phyloP scores from a whole-genome alignment of 1,139 yeast genomes.

The Pneumocystis murina region DNA sequence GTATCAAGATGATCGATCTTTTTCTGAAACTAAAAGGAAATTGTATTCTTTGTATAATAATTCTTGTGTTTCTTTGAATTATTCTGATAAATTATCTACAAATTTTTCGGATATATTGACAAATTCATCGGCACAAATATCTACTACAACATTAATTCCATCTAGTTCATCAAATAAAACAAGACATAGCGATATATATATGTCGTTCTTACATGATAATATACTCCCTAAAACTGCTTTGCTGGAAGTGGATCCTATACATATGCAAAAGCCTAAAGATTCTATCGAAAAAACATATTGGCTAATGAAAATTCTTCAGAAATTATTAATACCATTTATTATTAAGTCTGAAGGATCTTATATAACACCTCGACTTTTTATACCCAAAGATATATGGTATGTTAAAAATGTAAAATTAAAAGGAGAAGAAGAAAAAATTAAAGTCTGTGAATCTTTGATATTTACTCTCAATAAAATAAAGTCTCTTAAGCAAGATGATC shows the following conservation, averaged over 20 bases:
- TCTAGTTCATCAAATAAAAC: neutral
- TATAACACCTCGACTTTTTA: constrained; percentile 3
- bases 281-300: constrained; percentile 7
- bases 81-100: neutral
- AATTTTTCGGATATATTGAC: neutral
- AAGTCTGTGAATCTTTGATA: constrained; percentile 5
- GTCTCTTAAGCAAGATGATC: constrained; percentile 5
- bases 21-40: neutral
- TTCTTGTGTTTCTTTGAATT: neutral
- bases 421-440: constrained; percentile 10
- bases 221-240: neutral
- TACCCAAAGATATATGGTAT: constrained; percentile 8
- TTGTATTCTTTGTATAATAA: neutral
- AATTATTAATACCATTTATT: constrained; percentile 2
- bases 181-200: neutral
- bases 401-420: constrained; percentile 6
- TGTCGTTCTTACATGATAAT: neutral
- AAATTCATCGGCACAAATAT: neutral
- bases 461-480: constrained; percentile 3
- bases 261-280: neutral
- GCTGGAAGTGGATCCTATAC: neutral
- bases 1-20: neutral
- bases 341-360: constrained; percentile 3
- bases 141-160: neutral
- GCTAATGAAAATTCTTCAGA: constrained; percentile 6